These are phyloP conservation scores for Marasmius fiardii DNA, from an alignment of 1,284 basidiomycete species.

Conservation along the genomic window DNA sequence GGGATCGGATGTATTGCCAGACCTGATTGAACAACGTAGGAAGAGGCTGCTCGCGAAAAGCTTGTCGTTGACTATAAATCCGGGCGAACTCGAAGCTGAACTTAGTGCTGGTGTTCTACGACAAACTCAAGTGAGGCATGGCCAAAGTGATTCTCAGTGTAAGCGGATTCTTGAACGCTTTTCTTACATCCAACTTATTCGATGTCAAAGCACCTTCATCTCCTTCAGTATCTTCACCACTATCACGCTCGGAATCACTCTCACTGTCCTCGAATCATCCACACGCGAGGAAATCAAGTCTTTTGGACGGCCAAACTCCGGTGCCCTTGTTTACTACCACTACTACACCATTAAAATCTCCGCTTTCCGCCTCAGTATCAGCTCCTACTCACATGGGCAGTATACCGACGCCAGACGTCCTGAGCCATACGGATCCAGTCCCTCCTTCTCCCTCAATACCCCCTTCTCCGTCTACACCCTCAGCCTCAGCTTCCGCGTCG, in stretches of 20 bases:
- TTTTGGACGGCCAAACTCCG: slow-evolving; percentile 53
- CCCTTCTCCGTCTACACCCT: slow-evolving; percentile 25
- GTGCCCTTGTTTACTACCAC: slow-evolving; percentile 18
- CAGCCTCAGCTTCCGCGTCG: slow-evolving; percentile 41
- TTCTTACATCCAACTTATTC: background rate
- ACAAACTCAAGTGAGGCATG: background rate
- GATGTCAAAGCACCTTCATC: slow-evolving; percentile 25
- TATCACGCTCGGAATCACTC: slow-evolving; percentile 49
- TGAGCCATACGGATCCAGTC: slow-evolving; percentile 22
- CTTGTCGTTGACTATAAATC: slow-evolving; percentile 52
- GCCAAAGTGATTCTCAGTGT: background rate
- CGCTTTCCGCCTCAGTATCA: background rate
- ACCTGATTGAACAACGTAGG: slow-evolving; percentile 43
- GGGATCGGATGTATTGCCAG: slow-evolving; percentile 38
- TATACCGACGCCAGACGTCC: background rate
- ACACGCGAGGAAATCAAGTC: slow-evolving; percentile 72
- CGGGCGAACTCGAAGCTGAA: slow-evolving; percentile 34
- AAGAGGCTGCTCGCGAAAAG: slow-evolving; percentile 49
- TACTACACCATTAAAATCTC: slow-evolving; percentile 16
- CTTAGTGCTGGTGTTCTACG: slow-evolving; percentile 12
- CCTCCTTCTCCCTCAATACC: slow-evolving; percentile 23
- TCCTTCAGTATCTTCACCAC: slow-evolving; percentile 38
- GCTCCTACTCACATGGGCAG: background rate
- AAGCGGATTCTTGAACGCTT: too few species aligned
- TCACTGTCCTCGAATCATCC: slow-evolving; percentile 62